Evolutionary conservation across 768 basidiomycete genomes (phyloP).

Genomic region (Suillus paluster): DNA sequence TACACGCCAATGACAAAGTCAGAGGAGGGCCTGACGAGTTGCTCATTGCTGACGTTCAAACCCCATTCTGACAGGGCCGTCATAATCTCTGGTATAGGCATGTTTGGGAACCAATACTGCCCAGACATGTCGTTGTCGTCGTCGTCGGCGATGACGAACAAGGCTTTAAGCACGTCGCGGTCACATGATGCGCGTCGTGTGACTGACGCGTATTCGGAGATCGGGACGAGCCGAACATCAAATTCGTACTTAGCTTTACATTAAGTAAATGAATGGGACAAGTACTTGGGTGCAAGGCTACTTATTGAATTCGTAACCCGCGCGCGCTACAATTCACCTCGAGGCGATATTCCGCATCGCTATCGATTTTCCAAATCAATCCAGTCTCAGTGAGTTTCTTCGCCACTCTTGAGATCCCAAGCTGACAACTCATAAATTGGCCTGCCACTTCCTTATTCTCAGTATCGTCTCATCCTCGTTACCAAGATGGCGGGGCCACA

Average conservation of each 20-base stretch:
- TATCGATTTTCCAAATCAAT: slow-evolving; percentile 6
- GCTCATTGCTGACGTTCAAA: slow-evolving; percentile 65
- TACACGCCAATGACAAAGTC: slow-evolving; percentile 78
- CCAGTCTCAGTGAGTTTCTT: slow-evolving; percentile 3
- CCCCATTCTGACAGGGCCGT: slow-evolving; percentile 70
- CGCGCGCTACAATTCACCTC: slow-evolving; percentile 3
- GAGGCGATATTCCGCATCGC: slow-evolving; percentile 1
- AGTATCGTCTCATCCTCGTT: background rate
- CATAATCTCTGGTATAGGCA: slow-evolving; percentile 68
- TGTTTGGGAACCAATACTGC: slow-evolving; percentile 66
- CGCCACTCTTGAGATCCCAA: slow-evolving; percentile 8
- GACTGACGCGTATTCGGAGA: background rate
- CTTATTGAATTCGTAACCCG: slow-evolving; percentile 6
- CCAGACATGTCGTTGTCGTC: slow-evolving; percentile 27
- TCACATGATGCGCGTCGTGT: slow-evolving; percentile 26
- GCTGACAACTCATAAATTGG: slow-evolving; percentile 6
- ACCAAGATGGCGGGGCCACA: background rate
- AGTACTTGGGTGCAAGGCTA: background rate
- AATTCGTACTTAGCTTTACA: background rate
- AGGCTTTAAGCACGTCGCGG: slow-evolving; percentile 20
- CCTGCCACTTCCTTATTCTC: background rate
- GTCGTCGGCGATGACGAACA: background rate
- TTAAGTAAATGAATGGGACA: slow-evolving; percentile 7
- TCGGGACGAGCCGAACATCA: slow-evolving; percentile 5
- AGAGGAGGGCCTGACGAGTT: slow-evolving; percentile 66